These are phyloP conservation scores for Kwoniella heveanensis DNA, from an alignment of 768 basidiomycete genomes.

Conservation along the genomic window DNA sequence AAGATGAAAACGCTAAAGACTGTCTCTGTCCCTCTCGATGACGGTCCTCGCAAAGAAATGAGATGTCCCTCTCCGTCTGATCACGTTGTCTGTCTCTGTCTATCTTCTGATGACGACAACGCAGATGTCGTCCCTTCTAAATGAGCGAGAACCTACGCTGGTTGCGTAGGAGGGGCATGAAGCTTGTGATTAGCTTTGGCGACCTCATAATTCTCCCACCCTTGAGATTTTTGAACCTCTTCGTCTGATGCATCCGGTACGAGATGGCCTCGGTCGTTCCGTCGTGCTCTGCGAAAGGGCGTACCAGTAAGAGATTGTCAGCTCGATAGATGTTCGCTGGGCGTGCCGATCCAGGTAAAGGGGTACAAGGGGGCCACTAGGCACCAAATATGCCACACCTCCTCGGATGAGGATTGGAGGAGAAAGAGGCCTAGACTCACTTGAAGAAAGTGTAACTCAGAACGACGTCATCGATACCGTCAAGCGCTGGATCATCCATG, in stretches of 20 bases:
- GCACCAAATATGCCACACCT: too few relatives aligned
- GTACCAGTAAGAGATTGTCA: neutral
- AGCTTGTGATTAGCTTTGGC: constrained; percentile 37
- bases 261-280: constrained; percentile 79
- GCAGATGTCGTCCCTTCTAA: too few relatives aligned
- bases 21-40: too few relatives aligned
- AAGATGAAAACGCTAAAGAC: too few relatives aligned
- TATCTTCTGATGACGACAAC: too few relatives aligned
- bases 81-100: too few relatives aligned
- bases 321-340: too few relatives aligned
- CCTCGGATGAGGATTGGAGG: too few relatives aligned
- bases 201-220: constrained; percentile 59
- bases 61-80: too few relatives aligned
- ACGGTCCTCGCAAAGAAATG: too few relatives aligned
- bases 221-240: constrained; percentile 75
- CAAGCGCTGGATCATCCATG: constrained; percentile 85
- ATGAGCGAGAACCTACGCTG: too few relatives aligned
- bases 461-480: constrained; percentile 84
- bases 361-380: neutral
- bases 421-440: constrained; percentile 58
- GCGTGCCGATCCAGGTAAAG: too few relatives aligned
- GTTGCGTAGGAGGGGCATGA: constrained; percentile 11
- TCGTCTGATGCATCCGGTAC: constrained; percentile 87
- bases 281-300: constrained; percentile 84
- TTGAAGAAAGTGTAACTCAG: constrained; percentile 97